phyloP scores from a whole-genome alignment of 164 flowering plant species.

The Liriodendron chinense region DNA sequence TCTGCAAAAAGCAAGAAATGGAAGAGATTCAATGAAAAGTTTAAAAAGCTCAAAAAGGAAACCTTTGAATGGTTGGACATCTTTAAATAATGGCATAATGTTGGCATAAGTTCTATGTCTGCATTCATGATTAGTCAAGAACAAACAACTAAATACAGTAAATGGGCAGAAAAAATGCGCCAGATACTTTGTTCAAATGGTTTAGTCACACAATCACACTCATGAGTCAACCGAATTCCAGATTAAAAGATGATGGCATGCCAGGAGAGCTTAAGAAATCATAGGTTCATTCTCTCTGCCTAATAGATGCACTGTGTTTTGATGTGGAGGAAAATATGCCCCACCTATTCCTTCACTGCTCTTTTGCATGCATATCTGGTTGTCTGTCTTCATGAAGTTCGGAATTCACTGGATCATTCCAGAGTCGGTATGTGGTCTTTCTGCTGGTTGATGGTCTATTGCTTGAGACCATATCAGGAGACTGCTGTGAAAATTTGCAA shows the following conservation, averaged over 20 bases:
- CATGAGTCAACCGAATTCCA: neutral
- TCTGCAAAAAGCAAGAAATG: conserved; percentile 12
- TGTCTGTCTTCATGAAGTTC: too few species aligned
- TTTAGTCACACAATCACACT: neutral
- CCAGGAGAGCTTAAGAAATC: neutral
- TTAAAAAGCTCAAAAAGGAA: neutral
- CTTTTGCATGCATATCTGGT: too few species aligned
- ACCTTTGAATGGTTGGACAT: neutral
- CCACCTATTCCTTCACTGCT: too few species aligned
- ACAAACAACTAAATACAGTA: neutral
- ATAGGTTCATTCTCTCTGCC: too few species aligned
- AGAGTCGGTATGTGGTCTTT: too few species aligned
- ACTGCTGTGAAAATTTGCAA: too few species aligned
- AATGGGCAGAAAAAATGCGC: neutral
- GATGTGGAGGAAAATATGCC: too few species aligned
- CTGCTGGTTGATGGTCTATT: too few species aligned
- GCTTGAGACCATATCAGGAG: too few species aligned
- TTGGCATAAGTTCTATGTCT: neutral
- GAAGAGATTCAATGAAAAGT: neutral
- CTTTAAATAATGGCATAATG: neutral
- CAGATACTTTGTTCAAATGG: neutral
- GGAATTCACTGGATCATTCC: too few species aligned
- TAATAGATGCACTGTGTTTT: too few species aligned
- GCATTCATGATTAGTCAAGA: neutral
- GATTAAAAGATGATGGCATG: too few species aligned